Percentiles rank a stretch among this genome's conserved stretches.
phyloP scores from a whole-genome alignment of 2,329 filamentous ascomycete genomes.

The Nothophoma quercina region DNA sequence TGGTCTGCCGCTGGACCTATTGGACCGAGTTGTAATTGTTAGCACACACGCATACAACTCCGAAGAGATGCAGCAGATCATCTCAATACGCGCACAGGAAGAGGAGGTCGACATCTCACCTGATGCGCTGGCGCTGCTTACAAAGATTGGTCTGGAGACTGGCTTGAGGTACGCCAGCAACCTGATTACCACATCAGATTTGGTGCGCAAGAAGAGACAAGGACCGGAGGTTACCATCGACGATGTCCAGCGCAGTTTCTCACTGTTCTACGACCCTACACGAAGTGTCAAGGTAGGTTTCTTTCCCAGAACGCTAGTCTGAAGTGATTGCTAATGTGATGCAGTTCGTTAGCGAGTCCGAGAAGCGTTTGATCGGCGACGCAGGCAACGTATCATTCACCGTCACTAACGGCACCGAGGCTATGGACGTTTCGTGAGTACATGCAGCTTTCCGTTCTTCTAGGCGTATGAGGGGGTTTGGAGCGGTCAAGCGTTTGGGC shows the following conservation, averaged over 20 bases:
- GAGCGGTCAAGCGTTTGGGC: conserved; percentile 30
- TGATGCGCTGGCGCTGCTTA: conserved; percentile 89
- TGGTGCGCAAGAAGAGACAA: conserved; percentile 84
- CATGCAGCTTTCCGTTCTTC: conserved; percentile 8
- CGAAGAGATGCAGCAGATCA: conserved; percentile 90
- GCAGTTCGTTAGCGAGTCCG: conserved; percentile 82
- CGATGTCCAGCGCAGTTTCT: conserved; percentile 92
- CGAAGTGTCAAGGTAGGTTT: conserved; percentile 74
- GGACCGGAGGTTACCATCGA: conserved; percentile 83
- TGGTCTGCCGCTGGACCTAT: conserved; percentile 91
- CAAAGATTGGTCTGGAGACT: conserved; percentile 93
- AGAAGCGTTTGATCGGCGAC: conserved; percentile 91
- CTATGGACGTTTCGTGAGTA: conserved; percentile 70
- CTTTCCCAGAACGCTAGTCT: not conserved
- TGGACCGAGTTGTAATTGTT: conserved; percentile 95
- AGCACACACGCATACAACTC: conserved; percentile 84
- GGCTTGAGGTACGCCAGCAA: conserved; percentile 97
- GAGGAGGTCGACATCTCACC: conserved; percentile 92
- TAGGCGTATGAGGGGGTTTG: conserved; percentile 34
- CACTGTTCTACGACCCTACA: conserved; percentile 88
- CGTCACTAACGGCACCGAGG: conserved; percentile 63
- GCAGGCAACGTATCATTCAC: conserved; percentile 79
- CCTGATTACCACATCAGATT: conserved; percentile 91
- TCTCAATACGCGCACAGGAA: conserved; percentile 90
- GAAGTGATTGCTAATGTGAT: conserved; percentile 24